Base-by-base conservation (phyloP, 441 rosid genomes). In the Mallotus japonicus region DNA sequence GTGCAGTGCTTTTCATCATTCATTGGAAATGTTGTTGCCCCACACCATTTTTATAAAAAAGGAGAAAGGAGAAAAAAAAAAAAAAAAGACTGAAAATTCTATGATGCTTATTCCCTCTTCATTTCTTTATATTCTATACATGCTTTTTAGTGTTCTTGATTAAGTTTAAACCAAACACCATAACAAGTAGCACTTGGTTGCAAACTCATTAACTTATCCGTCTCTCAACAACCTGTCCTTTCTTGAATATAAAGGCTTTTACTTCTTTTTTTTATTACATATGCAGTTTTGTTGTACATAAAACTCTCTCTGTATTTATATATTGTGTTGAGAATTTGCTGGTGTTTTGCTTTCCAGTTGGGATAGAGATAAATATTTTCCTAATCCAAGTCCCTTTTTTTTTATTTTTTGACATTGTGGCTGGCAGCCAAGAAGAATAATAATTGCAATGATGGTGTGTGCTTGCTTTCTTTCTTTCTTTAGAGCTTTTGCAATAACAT, bases 261-360 rank as follows among this genome's bases (percentile, higher is more conserved):
- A 50, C 62, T 61, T 24, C 46, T 42, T 76, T n/a, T 44, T 42
- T 42, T 42, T 42, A 4, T 42, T 70, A 22, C 70, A 34, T 37
- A 2, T 42, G 20, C 54, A 68, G 67, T 24, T 17, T 22, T 17
- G 40, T 4, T 37, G 6, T 37, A 37, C 6, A 37, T 37, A 37
- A 8, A 44, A 44, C 13, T 44, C 49, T 0, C 1, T 54, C 17
- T 62, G 6, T 11, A 63, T 8, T 8, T 44, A 54, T 3, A n/a
- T 57, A 20, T 57, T 74, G 44, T 42, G 77, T 72, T 76, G 61
- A 49, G 60, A 58, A 56, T 61, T 73, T 34, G 78, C 65, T 58
- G 69, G 76, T 63, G 20, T 69, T 82, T 6, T 76, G 83, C 85
- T 82, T 84, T 84, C 80, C 85, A 84, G 82, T 46, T 68, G 78